Conservation (phyloP, 306 rosid species). For the Acacia confusa region DNA sequence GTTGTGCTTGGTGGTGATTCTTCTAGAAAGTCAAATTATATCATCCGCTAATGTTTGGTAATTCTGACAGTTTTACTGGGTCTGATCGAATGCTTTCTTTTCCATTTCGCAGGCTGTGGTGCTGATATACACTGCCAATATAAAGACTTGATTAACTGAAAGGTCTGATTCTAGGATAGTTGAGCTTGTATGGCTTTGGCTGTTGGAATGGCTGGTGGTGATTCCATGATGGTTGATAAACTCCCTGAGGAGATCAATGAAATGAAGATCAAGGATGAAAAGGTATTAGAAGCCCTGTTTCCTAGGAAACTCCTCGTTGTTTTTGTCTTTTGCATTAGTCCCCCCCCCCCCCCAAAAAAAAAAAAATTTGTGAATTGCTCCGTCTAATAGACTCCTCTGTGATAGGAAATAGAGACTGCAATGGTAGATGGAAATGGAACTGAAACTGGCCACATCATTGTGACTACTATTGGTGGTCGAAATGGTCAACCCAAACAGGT, state of each 20-base stretch:
- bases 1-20: neutral
- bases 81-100: neutral
- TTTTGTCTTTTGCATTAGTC: neutral
- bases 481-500: slow-evolving; percentile 78
- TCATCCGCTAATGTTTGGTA: neutral
- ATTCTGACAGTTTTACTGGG: neutral
- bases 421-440: slow-evolving; percentile 71
- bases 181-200: slow-evolving; percentile 40
- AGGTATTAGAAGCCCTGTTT: slow-evolving; percentile 32
- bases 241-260: slow-evolving; percentile 38
- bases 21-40: neutral
- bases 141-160: neutral
- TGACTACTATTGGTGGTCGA: slow-evolving; percentile 69
- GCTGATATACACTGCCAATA: neutral
- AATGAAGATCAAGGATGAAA: slow-evolving; percentile 72
- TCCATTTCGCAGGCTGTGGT: slow-evolving; percentile 12
- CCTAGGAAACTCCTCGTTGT: neutral
- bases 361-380: neutral
- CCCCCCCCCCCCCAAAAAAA: neutral
- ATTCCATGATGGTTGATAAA: slow-evolving; percentile 8
- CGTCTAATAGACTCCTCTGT: neutral
- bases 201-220: slow-evolving; percentile 25
- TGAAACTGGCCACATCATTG: slow-evolving; percentile 71
- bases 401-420: slow-evolving; percentile 60
- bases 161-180: neutral